Evolutionary conservation across 2,329 filamentous ascomycete species (phyloP), one percentile per base, ranked within the genome.

Genomic region (Cladophialophora psammophila): DNA sequence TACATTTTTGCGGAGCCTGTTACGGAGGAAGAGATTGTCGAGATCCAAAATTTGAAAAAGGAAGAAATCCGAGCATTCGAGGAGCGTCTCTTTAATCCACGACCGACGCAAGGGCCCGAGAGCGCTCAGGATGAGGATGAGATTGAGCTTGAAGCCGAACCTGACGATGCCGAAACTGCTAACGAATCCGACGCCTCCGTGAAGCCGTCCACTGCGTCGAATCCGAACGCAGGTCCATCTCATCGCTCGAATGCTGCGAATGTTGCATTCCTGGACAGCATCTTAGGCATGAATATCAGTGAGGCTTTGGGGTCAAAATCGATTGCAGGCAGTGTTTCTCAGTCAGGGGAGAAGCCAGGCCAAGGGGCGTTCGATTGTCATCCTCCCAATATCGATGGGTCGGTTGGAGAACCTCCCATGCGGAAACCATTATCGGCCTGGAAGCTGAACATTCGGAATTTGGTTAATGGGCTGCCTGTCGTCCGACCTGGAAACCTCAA

Each of bases 1-100:
- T 94, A 96, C 75, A 88, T 98, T 61, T 96, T 97, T 75, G 94
- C 90, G 13, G 91, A 96, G 77, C 94, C 95, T 3, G 89, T 98
- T 61, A 86, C 86, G 0, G 86, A 91, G 5, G 85, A 89, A 5
- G 84, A 92, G 61, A 92, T 96, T 69, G 81, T 90, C 18, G 78
- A 80, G 12, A 91, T 95, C n/a, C 94, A 98, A 76, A 86, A 83
- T 26, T 84, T 84, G 13, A 88, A 87, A 65, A 87, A 87, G 69
- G 86, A 83, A 18, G 85, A 87, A 38, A 85, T 93, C 26, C 88
- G 90, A 56, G 86, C 86, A 12, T 92, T 92, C 71, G 90, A 96
- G 76, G 83, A 76, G 31, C 74, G 77, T n/a, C 72, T 82, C 3
- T 71, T 82, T 35, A 77, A 80, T 59, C 74, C 78, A 9, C 70